phyloP scores from a whole-genome alignment of 1,284 basidiomycete genomes.

The Exobasidium rhododendri region DNA sequence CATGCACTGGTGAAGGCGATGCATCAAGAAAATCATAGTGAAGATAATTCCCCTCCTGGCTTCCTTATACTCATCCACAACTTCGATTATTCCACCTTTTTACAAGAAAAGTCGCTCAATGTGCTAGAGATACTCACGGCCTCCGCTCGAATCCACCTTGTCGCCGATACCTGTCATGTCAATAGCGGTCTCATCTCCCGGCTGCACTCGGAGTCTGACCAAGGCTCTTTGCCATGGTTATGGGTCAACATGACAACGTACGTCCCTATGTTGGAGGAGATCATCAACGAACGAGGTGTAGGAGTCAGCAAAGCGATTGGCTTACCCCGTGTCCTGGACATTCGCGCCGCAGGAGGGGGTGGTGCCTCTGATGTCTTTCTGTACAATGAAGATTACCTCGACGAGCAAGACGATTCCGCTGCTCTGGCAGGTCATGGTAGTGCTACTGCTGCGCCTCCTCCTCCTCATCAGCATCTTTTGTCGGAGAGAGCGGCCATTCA shows the following conservation, averaged over 20 bases:
- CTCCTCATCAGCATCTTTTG: slow-evolving; percentile 1
- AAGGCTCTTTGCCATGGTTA: neutral
- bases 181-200: neutral
- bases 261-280: slow-evolving; percentile 13
- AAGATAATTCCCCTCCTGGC: neutral
- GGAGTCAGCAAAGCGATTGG: neutral
- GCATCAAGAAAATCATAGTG: neutral
- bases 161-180: slow-evolving; percentile 7
- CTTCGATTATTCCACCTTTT: slow-evolving; percentile 4
- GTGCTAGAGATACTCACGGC: neutral
- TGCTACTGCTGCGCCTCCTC: slow-evolving; percentile 1
- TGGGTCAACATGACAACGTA: slow-evolving; percentile 18
- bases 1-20: neutral
- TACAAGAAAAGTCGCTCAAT: neutral
- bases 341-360: slow-evolving; percentile 5
- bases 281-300: slow-evolving; percentile 7
- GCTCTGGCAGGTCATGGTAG: neutral
- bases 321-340: slow-evolving; percentile 12
- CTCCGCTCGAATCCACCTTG: slow-evolving; percentile 4
- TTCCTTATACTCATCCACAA: slow-evolving; percentile 11
- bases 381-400: neutral
- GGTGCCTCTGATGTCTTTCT: slow-evolving; percentile 2
- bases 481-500: slow-evolving; percentile 33
- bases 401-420: neutral
- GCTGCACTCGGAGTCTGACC: neutral